These are phyloP conservation scores for Pyricularia sp. DNA, from an alignment of 2,329 filamentous ascomycete genomes.

Conservation along the genomic window DNA sequence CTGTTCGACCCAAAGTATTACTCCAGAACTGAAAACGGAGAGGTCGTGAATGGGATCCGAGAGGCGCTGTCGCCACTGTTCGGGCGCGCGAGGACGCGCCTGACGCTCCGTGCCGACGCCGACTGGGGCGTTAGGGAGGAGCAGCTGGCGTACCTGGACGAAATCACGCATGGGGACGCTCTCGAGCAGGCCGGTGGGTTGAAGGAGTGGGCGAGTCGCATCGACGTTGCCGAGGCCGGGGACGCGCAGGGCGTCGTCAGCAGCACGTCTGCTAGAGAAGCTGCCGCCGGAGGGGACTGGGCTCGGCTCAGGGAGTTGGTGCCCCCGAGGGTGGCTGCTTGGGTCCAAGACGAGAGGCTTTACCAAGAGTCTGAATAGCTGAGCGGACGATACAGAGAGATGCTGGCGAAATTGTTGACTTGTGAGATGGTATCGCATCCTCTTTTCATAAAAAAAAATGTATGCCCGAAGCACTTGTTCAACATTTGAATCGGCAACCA, in stretches of 20 bases:
- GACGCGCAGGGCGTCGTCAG: slow-evolving; percentile 33
- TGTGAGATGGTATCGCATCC: no score
- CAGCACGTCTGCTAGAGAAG: slow-evolving; percentile 54
- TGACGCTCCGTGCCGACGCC: slow-evolving; percentile 53
- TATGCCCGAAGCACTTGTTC: no score
- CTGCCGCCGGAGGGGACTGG: slow-evolving; percentile 38
- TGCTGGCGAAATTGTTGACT: no score
- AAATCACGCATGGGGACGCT: slow-evolving; percentile 32
- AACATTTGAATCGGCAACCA: no score
- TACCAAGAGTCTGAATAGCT: slow-evolving; percentile 32
- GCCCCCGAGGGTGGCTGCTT: slow-evolving; percentile 43
- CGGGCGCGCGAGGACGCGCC: slow-evolving; percentile 47
- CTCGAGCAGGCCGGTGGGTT: slow-evolving; percentile 44
- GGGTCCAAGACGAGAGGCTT: slow-evolving; percentile 45
- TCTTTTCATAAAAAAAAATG: no score
- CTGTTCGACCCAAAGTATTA: slow-evolving; percentile 70
- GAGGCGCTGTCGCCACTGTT: slow-evolving; percentile 55
- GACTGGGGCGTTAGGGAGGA: slow-evolving; percentile 48
- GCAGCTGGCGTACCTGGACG: slow-evolving; percentile 44
- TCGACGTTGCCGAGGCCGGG: slow-evolving; percentile 48
- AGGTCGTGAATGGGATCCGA: slow-evolving; percentile 31
- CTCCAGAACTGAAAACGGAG: slow-evolving; percentile 8
- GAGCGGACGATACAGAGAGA: no score
- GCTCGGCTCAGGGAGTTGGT: slow-evolving; percentile 42
- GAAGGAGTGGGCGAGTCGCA: slow-evolving; percentile 46